Conservation (phyloP, 1,284 basidiomycete species). For the Marasmius fiardii region DNA sequence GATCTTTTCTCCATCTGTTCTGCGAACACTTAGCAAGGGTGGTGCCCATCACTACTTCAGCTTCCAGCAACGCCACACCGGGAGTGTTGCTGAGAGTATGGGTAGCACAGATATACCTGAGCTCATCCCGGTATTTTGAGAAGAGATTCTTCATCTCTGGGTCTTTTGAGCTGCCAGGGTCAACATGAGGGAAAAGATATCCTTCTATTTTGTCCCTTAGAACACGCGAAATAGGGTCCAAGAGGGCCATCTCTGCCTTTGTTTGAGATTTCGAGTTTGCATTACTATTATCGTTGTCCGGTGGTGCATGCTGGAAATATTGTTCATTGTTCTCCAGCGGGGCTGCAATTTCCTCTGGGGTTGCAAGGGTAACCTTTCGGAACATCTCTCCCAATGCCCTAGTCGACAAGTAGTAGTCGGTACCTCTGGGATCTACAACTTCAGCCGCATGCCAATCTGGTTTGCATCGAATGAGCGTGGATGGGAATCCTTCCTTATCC, state of each 20-base stretch:
- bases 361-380: constrained; percentile 53
- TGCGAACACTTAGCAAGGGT: constrained; percentile 67
- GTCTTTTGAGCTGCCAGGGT: constrained; percentile 26
- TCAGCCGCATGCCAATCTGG: constrained; percentile 78
- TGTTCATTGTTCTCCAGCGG: constrained; percentile 8
- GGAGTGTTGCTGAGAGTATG: constrained; percentile 61
- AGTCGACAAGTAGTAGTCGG: constrained; percentile 67
- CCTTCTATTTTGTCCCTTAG: constrained; percentile 38
- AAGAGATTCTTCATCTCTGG: constrained; percentile 40
- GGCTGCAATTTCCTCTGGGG: constrained; percentile 26
- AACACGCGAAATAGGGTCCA: constrained; percentile 46
- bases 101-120: constrained; percentile 66
- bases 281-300: no score
- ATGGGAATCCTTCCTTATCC: constrained; percentile 37
- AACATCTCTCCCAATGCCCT: constrained; percentile 68
- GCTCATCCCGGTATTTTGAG: constrained; percentile 54
- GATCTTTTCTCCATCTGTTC: constrained; percentile 53
- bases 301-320: no score
- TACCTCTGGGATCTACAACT: constrained; percentile 48
- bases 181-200: constrained; percentile 28
- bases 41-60: constrained; percentile 70
- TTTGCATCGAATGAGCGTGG: constrained; percentile 56
- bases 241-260: constrained; percentile 21
- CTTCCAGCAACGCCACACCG: constrained; percentile 57
- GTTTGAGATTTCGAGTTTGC: no score